These are phyloP conservation scores for Prunus mira DNA, from an alignment of 306 rosid species.

Conservation along the genomic window DNA sequence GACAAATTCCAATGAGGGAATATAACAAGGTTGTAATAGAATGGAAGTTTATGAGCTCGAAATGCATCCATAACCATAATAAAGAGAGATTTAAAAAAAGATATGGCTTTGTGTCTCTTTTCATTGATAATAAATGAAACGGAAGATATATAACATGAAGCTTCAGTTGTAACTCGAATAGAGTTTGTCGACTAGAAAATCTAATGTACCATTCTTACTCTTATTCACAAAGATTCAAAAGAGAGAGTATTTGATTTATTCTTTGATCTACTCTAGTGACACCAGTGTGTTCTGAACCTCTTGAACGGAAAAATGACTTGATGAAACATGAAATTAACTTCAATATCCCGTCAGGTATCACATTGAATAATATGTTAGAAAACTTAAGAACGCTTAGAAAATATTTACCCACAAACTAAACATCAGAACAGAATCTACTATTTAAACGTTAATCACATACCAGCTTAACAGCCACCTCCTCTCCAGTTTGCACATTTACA, in stretches of 20 bases:
- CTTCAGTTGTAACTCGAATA: neutral
- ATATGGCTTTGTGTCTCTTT: neutral
- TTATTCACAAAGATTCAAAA: neutral
- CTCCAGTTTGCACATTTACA: constrained; percentile 91
- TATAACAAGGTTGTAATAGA: neutral
- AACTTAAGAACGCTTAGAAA: neutral
- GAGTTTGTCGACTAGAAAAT: constrained; percentile 2
- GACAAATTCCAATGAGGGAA: neutral
- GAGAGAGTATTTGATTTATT: neutral
- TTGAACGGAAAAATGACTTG: neutral
- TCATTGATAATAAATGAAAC: neutral
- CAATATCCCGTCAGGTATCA: neutral
- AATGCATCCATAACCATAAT: neutral
- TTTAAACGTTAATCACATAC: constrained; percentile 46
- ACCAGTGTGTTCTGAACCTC: neutral
- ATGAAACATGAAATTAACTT: neutral
- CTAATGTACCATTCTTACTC: constrained; percentile 3
- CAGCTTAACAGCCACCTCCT: constrained; percentile 99
- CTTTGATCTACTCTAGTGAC: neutral
- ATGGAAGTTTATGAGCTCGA: neutral
- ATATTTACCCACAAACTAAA: constrained; percentile 17
- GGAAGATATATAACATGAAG: neutral
- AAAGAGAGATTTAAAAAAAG: neutral
- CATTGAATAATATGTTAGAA: neutral
- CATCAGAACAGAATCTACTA: constrained; percentile 7